Evolutionary conservation across 768 basidiomycete species (phyloP).

Genomic region (Lepiota venenata): DNA sequence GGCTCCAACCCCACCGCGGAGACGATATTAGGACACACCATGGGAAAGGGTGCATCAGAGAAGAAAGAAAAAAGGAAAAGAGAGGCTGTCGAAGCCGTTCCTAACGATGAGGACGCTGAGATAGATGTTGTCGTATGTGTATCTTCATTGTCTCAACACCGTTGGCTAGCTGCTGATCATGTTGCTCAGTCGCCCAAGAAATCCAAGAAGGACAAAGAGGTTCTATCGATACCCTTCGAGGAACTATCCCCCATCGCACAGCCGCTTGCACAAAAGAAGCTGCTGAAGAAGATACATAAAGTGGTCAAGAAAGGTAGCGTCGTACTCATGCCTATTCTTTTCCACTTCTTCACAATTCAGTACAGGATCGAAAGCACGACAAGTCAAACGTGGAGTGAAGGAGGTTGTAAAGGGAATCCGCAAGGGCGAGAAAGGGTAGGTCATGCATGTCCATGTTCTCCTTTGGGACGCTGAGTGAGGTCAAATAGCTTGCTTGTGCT

Average conservation of each 20-base stretch:
- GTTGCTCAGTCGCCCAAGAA: constrained; percentile 49
- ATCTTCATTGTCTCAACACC: neutral
- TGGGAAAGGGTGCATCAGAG: constrained; percentile 76
- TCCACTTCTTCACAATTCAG: neutral
- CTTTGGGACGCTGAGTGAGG: constrained; percentile 1
- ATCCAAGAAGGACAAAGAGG: constrained; percentile 52
- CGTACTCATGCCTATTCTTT: neutral
- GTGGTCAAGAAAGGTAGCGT: constrained; percentile 83
- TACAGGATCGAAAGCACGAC: constrained; percentile 87
- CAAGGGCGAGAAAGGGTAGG: constrained; percentile 95
- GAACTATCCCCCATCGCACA: constrained; percentile 93
- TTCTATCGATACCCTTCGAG: constrained; percentile 64
- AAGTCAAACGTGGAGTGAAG: constrained; percentile 97
- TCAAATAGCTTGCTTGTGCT: constrained; percentile 74
- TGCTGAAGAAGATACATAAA: constrained; percentile 92
- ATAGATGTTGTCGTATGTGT: constrained; percentile 31
- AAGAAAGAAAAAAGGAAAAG: constrained; percentile 74
- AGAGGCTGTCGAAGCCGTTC: constrained; percentile 24
- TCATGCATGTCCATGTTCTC: constrained; percentile 13
- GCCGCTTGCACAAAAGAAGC: constrained; percentile 91
- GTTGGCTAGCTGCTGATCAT: constrained; percentile 9
- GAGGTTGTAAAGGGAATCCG: constrained; percentile 97
- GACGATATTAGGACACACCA: constrained; percentile 21
- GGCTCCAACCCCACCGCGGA: too few relatives aligned
- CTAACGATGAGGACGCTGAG: constrained; percentile 44